phyloP scores from a whole-genome alignment of 139 green algal species.

The Medakamo hakoo region DNA sequence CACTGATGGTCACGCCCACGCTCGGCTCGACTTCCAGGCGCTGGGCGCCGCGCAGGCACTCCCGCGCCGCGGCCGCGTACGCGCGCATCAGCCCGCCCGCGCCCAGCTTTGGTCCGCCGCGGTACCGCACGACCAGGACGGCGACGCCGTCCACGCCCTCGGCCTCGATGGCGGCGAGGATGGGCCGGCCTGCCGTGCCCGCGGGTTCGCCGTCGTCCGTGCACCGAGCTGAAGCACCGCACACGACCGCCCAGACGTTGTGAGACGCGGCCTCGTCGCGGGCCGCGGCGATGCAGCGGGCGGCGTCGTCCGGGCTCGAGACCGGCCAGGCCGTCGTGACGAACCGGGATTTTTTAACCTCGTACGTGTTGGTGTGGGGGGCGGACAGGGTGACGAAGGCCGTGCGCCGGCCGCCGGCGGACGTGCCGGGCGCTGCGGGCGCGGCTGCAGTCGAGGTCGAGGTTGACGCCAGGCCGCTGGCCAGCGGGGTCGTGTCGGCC shows the following conservation, averaged over 20 bases:
- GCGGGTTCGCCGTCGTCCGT: conserved; percentile 76
- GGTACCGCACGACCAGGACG: conserved; percentile 63
- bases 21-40: conserved; percentile 15
- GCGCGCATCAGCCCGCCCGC: conserved; percentile 63
- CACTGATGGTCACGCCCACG: conserved; percentile 4
- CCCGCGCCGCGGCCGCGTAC: conserved; percentile 53
- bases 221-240: conserved; percentile 21
- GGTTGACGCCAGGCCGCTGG: too few species aligned
- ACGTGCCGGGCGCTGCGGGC: not conserved
- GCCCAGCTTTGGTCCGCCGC: conserved; percentile 74
- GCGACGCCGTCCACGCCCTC: conserved; percentile 44
- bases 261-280: conserved; percentile 42
- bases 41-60: conserved; percentile 35
- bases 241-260: conserved; percentile 62
- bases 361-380: conserved; percentile 1
- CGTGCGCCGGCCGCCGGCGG: not conserved
- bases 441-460: too few species aligned
- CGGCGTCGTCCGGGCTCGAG: conserved; percentile 21
- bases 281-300: conserved; percentile 20
- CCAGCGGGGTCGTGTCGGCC: too few species aligned
- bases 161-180: conserved; percentile 59
- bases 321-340: conserved; percentile 49
- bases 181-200: conserved; percentile 66
- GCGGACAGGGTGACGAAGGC: conserved; percentile 6
- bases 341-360: conserved; percentile 60